Evolutionary conservation across 164 flowering plant species (phyloP), one percentile per base, ranked within the genome.

Genomic region (Aristolochia fimbriata): DNA sequence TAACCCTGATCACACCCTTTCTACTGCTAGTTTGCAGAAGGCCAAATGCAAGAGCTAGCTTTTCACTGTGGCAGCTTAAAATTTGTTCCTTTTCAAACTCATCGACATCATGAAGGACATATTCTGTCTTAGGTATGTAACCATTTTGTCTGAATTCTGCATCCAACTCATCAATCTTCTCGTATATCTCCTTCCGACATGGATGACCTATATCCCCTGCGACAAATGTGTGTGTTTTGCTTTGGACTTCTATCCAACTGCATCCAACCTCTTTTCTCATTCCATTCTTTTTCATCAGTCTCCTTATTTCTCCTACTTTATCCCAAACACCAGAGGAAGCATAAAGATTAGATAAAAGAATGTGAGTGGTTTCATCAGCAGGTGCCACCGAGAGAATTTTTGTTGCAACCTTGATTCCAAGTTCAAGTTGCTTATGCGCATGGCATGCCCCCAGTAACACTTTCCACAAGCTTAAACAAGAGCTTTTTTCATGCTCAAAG

Each of bases 261-360:
- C 56, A 65, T 15, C 68, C 62, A 25, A 62, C 57, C 14, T 45
- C 19, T 16, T 65, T 57, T 41, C n/a, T 50, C 4, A 58, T 19
- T n/a, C 68, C 62, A 16, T n/a, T 58, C 2, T 37, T 50, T 58
- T 50, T 58, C 62, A 64, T 46, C 45, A 56, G 19, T 25, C 20
- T 58, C 21, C 68, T 37, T 12, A 57, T 31, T 13, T 49, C 51
- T 33, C 33, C 50, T 21, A 33, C 62, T 21, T 22, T 57, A 6
- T 8, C 16, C 68, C 61, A 51, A n/a, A 30, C 30, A 13, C 15
- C 11, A 9, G 41, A 54, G 15, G 19, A 12, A 3, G 68, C 62
- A 64, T 57, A 64, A 1, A 64, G 31, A 57, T 64, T 65, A 3
- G 68, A 57, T 23, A 65, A 51, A 16, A 58, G 43, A 13, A 58